Conservation (phyloP, 352 stramenopile species). For the Globisporangium polare region DNA sequence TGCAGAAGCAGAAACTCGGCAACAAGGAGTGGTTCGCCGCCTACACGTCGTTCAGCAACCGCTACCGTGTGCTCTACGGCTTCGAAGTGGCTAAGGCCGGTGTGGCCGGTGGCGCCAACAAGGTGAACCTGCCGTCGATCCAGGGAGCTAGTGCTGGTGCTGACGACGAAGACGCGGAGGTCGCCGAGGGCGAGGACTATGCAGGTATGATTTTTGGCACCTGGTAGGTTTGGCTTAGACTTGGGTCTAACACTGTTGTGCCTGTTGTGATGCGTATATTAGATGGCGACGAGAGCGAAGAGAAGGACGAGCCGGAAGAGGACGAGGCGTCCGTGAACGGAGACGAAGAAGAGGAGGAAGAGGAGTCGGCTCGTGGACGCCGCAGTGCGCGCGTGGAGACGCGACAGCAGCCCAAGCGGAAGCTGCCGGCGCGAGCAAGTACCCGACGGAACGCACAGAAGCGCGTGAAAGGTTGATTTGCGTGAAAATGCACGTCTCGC, state of each 20-base stretch:
- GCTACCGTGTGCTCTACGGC: slow-evolving; percentile 49
- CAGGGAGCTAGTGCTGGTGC: background rate
- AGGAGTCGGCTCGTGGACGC: slow-evolving; percentile 22
- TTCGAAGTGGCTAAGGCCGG: slow-evolving; percentile 17
- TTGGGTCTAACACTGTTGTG: background rate
- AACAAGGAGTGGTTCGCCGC: slow-evolving; percentile 56
- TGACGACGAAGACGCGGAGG: slow-evolving; percentile 17
- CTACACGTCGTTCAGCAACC: slow-evolving; percentile 67
- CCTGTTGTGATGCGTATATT: slow-evolving; percentile 2
- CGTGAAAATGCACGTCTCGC: background rate
- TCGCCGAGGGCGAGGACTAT: slow-evolving; percentile 7
- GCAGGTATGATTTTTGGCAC: no score
- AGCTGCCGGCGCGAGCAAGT: slow-evolving; percentile 11
- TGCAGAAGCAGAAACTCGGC: slow-evolving; percentile 43
- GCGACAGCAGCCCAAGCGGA: slow-evolving; percentile 22
- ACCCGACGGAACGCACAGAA: slow-evolving; percentile 32
- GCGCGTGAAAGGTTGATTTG: slow-evolving; percentile 62
- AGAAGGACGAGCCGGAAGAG: slow-evolving; percentile 27
- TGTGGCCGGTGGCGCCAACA: slow-evolving; percentile 1
- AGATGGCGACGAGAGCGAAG: slow-evolving; percentile 30
- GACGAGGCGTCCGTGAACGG: slow-evolving; percentile 24
- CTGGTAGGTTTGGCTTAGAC: no score
- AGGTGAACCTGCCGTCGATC: slow-evolving; percentile 1
- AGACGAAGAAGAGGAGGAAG: slow-evolving; percentile 22
- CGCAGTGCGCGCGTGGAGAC: slow-evolving; percentile 18